Conservation (phyloP, 352 stramenopile genomes). For the Aphanomyces invadans region DNA sequence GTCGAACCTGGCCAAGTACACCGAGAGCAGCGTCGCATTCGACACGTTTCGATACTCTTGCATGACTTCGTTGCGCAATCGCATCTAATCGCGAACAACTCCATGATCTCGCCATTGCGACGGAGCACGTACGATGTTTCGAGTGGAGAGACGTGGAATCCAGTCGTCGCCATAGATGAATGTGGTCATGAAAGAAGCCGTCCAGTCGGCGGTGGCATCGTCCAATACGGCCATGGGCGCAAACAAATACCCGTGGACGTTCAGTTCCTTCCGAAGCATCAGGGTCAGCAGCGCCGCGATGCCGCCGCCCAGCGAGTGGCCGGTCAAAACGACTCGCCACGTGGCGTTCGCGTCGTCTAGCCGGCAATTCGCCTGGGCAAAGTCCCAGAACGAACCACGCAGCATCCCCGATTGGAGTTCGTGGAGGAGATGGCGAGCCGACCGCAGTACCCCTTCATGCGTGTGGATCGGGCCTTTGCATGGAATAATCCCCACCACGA, state of each 20-base stretch:
- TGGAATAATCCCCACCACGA: background rate
- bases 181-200: slow-evolving; percentile 56
- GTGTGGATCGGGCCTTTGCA: slow-evolving; percentile 26
- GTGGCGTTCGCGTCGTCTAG: background rate
- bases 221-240: slow-evolving; percentile 60
- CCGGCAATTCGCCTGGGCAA: slow-evolving; percentile 46
- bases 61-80: slow-evolving; percentile 61
- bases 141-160: slow-evolving; percentile 55
- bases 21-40: slow-evolving; percentile 45
- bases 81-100: slow-evolving; percentile 26
- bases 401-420: slow-evolving; percentile 32
- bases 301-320: slow-evolving; percentile 77
- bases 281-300: slow-evolving; percentile 61
- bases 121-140: slow-evolving; percentile 42
- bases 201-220: slow-evolving; percentile 45
- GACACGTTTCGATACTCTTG: slow-evolving; percentile 58
- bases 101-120: no score
- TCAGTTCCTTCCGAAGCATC: slow-evolving; percentile 52
- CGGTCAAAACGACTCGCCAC: slow-evolving; percentile 67
- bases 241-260: slow-evolving; percentile 54
- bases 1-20: slow-evolving; percentile 36
- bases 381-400: slow-evolving; percentile 59
- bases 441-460: slow-evolving; percentile 61
- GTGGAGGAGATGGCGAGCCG: background rate
- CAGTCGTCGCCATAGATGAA: slow-evolving; percentile 66